Conservation (phyloP, 257 asterid genomes). For the Agastache rugosa region DNA sequence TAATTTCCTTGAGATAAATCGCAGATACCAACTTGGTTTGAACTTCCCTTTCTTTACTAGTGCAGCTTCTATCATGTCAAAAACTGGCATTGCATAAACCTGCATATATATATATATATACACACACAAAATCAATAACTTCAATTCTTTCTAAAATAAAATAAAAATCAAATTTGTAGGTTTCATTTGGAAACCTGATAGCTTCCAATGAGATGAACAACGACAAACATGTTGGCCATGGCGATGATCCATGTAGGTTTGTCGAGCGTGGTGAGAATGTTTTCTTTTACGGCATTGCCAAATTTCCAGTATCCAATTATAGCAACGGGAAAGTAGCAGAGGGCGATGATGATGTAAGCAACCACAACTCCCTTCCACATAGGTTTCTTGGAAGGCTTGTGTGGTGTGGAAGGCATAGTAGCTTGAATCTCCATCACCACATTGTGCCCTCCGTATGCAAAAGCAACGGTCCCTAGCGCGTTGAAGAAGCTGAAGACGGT, state of each 20-base stretch:
- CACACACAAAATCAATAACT: background rate
- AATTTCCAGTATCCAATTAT: conserved; percentile 41
- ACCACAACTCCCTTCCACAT: conserved; percentile 53
- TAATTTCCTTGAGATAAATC: background rate
- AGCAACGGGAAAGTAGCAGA: conserved; percentile 54
- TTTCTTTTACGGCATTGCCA: conserved; percentile 29
- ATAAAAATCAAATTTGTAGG: too few species aligned
- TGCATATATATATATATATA: background rate
- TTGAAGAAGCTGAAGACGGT: conserved; percentile 39
- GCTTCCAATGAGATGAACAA: conserved; percentile 48
- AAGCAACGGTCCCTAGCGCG: conserved; percentile 45
- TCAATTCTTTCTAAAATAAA: background rate
- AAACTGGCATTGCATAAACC: conserved; percentile 55
- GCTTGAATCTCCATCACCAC: conserved; percentile 51
- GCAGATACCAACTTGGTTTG: conserved; percentile 10
- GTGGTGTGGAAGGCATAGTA: conserved; percentile 47
- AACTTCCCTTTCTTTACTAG: conserved; percentile 47
- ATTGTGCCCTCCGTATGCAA: conserved; percentile 52
- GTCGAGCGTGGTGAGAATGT: conserved; percentile 35
- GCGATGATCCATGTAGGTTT: conserved; percentile 50
- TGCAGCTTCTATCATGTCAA: conserved; percentile 53
- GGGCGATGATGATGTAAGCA: conserved; percentile 45
- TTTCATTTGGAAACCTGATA: conserved; percentile 52
- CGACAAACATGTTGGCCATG: conserved; percentile 51
- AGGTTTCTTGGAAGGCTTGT: conserved; percentile 44